Conservation (phyloP, 352 stramenopile species). For the Phytophthora fragariaefolia region DNA sequence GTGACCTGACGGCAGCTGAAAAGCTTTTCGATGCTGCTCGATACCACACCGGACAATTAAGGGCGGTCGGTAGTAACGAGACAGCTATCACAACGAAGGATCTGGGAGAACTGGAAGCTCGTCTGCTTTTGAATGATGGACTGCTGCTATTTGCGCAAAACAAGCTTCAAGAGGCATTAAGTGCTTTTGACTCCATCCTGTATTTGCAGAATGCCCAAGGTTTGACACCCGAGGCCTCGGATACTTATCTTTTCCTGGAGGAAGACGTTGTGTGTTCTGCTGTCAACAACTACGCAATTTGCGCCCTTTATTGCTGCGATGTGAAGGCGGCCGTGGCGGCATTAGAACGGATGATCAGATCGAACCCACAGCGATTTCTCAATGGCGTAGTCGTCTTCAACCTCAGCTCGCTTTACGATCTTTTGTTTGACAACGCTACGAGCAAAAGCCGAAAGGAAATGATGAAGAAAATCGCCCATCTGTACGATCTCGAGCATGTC, state of each 20-base stretch:
- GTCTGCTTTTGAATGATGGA: conserved; percentile 76
- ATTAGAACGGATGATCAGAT: conserved; percentile 75
- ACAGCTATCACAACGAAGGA: conserved; percentile 20
- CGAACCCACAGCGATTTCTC: conserved; percentile 72
- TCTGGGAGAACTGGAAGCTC: conserved; percentile 49
- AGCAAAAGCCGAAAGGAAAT: conserved; percentile 85
- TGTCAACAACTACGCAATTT: conserved; percentile 87
- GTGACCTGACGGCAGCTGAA: conserved; percentile 62
- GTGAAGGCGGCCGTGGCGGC: conserved; percentile 72
- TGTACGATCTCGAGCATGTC: conserved; percentile 83
- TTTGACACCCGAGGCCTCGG: conserved; percentile 21
- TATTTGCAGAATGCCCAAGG: conserved; percentile 42
- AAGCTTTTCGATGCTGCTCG: conserved; percentile 62
- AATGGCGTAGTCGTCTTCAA: conserved; percentile 82
- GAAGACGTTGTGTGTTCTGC: conserved; percentile 73
- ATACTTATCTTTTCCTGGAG: conserved; percentile 59
- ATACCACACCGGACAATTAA: conserved; percentile 33
- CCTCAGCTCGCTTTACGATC: conserved; percentile 82
- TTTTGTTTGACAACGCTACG: conserved; percentile 77
- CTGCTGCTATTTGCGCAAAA: conserved; percentile 81
- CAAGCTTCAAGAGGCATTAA: conserved; percentile 79
- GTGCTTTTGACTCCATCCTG: conserved; percentile 74
- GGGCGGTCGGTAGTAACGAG: conserved; percentile 6
- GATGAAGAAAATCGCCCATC: conserved; percentile 79
- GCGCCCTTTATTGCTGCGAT: conserved; percentile 82